Evolutionary conservation across 441 rosid species (phyloP).

Genomic region (Theobroma grandiflorum): DNA sequence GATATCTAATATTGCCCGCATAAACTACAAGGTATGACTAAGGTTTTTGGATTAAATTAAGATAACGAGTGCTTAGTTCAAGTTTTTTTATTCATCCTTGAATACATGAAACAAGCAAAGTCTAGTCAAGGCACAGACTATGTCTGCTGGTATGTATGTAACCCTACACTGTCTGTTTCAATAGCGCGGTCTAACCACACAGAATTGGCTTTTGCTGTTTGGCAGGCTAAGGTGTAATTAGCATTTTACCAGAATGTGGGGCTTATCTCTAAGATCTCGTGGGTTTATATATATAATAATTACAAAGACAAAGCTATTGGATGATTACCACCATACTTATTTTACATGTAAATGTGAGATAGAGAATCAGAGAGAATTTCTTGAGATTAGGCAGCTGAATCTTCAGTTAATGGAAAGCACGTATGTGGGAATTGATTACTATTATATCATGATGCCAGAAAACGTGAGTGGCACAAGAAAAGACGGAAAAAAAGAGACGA

Average conservation of each 20-base stretch:
- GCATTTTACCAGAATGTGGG: neutral
- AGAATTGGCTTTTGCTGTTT: neutral
- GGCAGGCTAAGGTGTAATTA: neutral
- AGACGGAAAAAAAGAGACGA: neutral
- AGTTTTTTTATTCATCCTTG: neutral
- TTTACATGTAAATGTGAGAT: neutral
- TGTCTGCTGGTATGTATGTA: constrained; percentile 14
- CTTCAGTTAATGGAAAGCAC: constrained; percentile 8
- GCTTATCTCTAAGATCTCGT: neutral
- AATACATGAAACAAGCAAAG: constrained; percentile 12
- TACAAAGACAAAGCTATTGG: neutral
- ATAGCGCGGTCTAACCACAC: constrained; percentile 10
- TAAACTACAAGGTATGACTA: too few species aligned
- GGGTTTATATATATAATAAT: neutral
- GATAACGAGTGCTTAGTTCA: too few species aligned
- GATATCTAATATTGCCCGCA: too few species aligned
- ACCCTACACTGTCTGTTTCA: neutral
- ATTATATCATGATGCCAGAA: neutral
- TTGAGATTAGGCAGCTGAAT: neutral
- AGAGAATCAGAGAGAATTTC: neutral
- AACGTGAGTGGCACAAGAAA: constrained; percentile 2
- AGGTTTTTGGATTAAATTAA: too few species aligned
- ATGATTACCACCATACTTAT: neutral
- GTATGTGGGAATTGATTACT: neutral
- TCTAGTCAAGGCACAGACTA: neutral